phyloP scores from a whole-genome alignment of 805 yeast species.

The Scheffersomyces amazonensis region DNA sequence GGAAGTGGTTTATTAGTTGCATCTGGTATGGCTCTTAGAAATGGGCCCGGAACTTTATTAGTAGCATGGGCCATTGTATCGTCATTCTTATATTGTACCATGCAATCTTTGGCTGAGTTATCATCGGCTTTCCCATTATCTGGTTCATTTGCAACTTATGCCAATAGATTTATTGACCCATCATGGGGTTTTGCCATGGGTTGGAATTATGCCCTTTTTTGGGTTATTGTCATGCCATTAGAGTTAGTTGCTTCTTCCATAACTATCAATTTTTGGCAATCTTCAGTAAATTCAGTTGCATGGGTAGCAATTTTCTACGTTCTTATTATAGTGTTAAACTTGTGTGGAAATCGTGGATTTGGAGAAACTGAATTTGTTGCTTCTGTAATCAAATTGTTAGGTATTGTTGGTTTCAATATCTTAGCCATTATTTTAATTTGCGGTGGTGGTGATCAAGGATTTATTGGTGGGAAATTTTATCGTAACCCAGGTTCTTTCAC shows the following conservation, averaged over 20 bases:
- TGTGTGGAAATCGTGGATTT: constrained; percentile 34
- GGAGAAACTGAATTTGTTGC: constrained; percentile 37
- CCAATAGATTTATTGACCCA: constrained; percentile 40
- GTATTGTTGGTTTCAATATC: constrained; percentile 39
- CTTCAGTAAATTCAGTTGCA: constrained; percentile 36
- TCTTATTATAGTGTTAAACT: constrained; percentile 30
- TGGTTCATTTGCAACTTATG: constrained; percentile 41
- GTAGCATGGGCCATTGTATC: constrained; percentile 39
- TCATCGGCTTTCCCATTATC: constrained; percentile 37
- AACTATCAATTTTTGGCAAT: constrained; percentile 39
- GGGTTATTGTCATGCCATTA: constrained; percentile 43
- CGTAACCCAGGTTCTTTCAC: constrained; percentile 35
- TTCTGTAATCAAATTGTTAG: constrained; percentile 33
- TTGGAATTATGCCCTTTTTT: constrained; percentile 42
- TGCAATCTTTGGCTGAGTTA: constrained; percentile 41
- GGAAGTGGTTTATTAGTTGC: constrained; percentile 42
- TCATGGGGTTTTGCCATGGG: constrained; percentile 46
- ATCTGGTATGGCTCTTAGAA: constrained; percentile 32
- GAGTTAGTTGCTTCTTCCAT: constrained; percentile 42
- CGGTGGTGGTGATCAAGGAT: constrained; percentile 41
- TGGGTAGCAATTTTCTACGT: constrained; percentile 41
- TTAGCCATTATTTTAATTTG: constrained; percentile 37
- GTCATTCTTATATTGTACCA: constrained; percentile 37
- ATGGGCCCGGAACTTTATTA: constrained; percentile 30
- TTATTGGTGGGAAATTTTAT: constrained; percentile 37